These are phyloP conservation scores for Phaseolus lunatus DNA, from an alignment of 306 rosid species.

Conservation along the genomic window DNA sequence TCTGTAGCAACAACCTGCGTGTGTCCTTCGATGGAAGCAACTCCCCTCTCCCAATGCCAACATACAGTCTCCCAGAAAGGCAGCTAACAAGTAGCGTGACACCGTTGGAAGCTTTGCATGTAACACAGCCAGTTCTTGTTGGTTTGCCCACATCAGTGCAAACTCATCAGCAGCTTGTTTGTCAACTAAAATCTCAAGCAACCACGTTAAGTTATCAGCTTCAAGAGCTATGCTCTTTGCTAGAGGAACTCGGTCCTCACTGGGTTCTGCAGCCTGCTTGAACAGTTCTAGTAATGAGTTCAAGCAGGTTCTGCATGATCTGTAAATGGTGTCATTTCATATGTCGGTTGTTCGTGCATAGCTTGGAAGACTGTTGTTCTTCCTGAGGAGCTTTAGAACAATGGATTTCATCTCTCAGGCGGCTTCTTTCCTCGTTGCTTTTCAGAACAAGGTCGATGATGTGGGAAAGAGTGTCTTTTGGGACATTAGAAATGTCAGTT, in stretches of 20 bases:
- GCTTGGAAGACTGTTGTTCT: conserved; percentile 71
- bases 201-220: conserved; percentile 89
- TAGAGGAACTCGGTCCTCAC: conserved; percentile 54
- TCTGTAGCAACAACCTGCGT: conserved; percentile 69
- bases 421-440: conserved; percentile 89
- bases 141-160: conserved; percentile 81
- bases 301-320: conserved; percentile 74
- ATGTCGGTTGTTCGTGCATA: conserved; percentile 55
- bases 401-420: conserved; percentile 97
- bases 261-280: conserved; percentile 69
- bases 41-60: conserved; percentile 92
- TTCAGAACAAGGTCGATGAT: conserved; percentile 84
- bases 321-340: conserved; percentile 69
- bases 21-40: conserved; percentile 81
- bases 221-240: conserved; percentile 74
- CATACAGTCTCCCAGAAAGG: conserved; percentile 76
- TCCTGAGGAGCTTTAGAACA: conserved; percentile 90
- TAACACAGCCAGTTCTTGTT: conserved; percentile 77
- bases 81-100: conserved; percentile 82
- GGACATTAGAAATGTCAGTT: conserved; percentile 63
- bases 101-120: conserved; percentile 65
- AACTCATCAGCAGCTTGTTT: conserved; percentile 87
- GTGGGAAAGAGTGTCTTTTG: conserved; percentile 75
- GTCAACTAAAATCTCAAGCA: conserved; percentile 85
- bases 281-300: conserved; percentile 64